phyloP scores from a whole-genome alignment of 768 basidiomycete species.

The Kwoniella bestiolae region DNA sequence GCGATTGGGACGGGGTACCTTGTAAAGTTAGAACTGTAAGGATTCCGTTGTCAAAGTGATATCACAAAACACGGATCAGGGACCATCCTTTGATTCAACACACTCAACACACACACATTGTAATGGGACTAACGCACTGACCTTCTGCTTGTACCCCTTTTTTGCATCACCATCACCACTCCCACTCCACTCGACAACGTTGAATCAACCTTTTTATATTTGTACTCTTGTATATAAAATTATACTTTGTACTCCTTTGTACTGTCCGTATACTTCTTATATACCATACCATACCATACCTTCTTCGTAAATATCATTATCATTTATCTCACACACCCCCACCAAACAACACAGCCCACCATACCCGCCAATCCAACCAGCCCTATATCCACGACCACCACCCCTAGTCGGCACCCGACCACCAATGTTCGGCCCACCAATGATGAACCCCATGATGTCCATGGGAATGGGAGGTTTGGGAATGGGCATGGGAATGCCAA shows the following conservation, averaged over 20 bases:
- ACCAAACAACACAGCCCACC: slow-evolving; percentile 8
- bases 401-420: slow-evolving; percentile 21
- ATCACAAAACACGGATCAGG: slow-evolving; percentile 5
- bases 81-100: slow-evolving; percentile 18
- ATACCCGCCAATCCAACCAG: slow-evolving; percentile 21
- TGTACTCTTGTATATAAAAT: neutral
- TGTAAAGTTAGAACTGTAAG: neutral
- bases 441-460: slow-evolving; percentile 23
- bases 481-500: slow-evolving; percentile 38
- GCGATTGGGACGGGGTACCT: neutral
- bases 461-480: slow-evolving; percentile 27
- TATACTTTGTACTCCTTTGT: neutral
- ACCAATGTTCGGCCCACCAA: slow-evolving; percentile 36
- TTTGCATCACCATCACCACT: neutral
- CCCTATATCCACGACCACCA: slow-evolving; percentile 26
- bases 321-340: neutral
- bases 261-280: slow-evolving; percentile 3
- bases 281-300: neutral
- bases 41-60: slow-evolving; percentile 11
- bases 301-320: slow-evolving; percentile 4
- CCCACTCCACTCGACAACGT: neutral
- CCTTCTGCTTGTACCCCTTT: slow-evolving; percentile 4
- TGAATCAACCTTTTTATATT: neutral
- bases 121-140: slow-evolving; percentile 3
- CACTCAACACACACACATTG: slow-evolving; percentile 7